phyloP scores from a whole-genome alignment of 768 basidiomycete genomes.

The Trametes sanguinea region DNA sequence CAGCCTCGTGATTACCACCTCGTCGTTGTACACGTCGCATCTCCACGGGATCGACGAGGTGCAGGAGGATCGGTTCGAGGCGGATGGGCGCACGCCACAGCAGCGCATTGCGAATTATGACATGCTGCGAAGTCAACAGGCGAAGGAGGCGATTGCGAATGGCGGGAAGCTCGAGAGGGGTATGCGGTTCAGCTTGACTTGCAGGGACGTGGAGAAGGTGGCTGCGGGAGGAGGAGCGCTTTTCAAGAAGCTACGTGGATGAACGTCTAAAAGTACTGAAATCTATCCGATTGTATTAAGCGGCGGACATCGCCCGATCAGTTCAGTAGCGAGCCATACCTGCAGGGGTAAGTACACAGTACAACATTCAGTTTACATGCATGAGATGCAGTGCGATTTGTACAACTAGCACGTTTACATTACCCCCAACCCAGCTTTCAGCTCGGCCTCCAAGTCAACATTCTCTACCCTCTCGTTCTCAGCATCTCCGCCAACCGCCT shows the following conservation, averaged over 20 bases:
- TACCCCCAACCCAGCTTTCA: slow-evolving; percentile 67
- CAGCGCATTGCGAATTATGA: slow-evolving; percentile 58
- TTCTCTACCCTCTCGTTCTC: slow-evolving; percentile 15
- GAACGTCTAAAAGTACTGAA: neutral
- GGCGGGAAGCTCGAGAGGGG: slow-evolving; percentile 59
- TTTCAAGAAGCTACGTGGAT: slow-evolving; percentile 14
- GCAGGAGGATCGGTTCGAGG: slow-evolving; percentile 46
- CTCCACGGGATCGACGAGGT: slow-evolving; percentile 80
- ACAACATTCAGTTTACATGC: neutral
- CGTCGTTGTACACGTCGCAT: slow-evolving; percentile 65
- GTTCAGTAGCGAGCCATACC: too few species aligned
- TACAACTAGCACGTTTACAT: slow-evolving; percentile 22
- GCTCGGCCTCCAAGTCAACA: slow-evolving; percentile 51
- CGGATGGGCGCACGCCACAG: slow-evolving; percentile 29
- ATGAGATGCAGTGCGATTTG: too few species aligned
- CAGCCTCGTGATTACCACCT: slow-evolving; percentile 77
- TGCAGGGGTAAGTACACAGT: too few species aligned
- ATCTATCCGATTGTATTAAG: too few species aligned
- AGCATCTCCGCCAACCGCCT: slow-evolving; percentile 2
- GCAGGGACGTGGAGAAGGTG: slow-evolving; percentile 77
- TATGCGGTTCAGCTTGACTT: slow-evolving; percentile 81
- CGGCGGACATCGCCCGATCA: too few species aligned
- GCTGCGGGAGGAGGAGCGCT: slow-evolving; percentile 22
- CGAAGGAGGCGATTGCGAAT: slow-evolving; percentile 40
- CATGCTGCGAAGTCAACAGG: slow-evolving; percentile 45